Evolutionary conservation across 2,329 filamentous ascomycete species (phyloP), one percentile per base, ranked within the genome.

Genomic region (Neospermospora avenae): DNA sequence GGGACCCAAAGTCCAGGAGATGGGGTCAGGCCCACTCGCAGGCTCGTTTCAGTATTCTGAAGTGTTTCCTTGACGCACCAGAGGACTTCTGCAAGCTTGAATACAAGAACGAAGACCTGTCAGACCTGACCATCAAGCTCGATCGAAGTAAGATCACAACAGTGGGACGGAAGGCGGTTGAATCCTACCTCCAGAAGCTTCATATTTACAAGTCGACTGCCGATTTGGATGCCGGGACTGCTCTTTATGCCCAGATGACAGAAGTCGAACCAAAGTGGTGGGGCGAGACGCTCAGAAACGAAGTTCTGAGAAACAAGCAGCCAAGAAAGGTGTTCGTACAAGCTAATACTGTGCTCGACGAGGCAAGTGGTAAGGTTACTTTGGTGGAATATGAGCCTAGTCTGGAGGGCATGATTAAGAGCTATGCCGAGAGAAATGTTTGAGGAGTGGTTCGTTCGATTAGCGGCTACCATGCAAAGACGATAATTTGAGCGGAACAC

Each of bases 311-410:
- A 68, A 89, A 90, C 75, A 91, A 91, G 77, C 88, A 90, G 75
- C 89, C 90, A n/a, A 79, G 89, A 61, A 93, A 93, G 79, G 88
- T 97, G 46, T 97, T 96, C 77, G 91, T 97, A 57, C 93, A 97
- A 78, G 91, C 91, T 61, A 98, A 96, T 75, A 97, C 93, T 0
- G 82, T 87, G 59, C 72, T 95, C 42, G 84, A 88, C 63, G 81
- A 84, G 73, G 77, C 81, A 13, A 84, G 82, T 0, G 90, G 89
- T 59, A 83, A 86, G 73, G 90, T 96, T 31, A 81, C 80, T 14
- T 76, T 96, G 74, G 90, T 87, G 77, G 91, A 97, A 77, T 97
- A 97, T 75, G 90, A 96, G 67, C 82, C 92, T 0, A 90, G 85
- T 5, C 78, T 87, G 6, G 84, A 89, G 74, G 93, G 93, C 5